Conservation (phyloP, 2,329 filamentous ascomycete genomes). For the Aspergillus sp. region DNA sequence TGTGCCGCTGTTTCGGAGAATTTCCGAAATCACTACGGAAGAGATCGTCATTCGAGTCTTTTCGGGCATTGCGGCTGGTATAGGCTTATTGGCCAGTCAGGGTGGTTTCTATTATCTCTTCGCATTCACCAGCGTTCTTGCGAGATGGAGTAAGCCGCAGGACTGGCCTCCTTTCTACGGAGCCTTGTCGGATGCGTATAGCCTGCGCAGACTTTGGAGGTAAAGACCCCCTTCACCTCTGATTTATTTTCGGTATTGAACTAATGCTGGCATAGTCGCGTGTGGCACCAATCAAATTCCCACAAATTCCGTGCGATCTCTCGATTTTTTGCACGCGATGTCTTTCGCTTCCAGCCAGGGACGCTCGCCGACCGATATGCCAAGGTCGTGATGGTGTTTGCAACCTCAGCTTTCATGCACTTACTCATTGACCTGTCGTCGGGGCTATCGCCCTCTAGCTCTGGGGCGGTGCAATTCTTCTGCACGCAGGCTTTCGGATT, state of each 20-base stretch:
- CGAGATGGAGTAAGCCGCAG: neutral
- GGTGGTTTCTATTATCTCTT: slow-evolving; percentile 1
- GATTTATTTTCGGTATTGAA: neutral
- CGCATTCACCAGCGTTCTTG: neutral
- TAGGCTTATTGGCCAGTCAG: slow-evolving; percentile 6
- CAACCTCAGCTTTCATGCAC: slow-evolving; percentile 10
- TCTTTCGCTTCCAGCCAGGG: neutral
- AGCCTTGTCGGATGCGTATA: slow-evolving; percentile 6
- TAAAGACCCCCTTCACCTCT: neutral
- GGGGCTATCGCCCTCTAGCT: slow-evolving; percentile 1
- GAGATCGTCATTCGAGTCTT: slow-evolving; percentile 3
- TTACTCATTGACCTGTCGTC: slow-evolving; percentile 8
- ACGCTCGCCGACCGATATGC: neutral
- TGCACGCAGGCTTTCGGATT: slow-evolving; percentile 6
- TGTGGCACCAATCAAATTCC: slow-evolving; percentile 13
- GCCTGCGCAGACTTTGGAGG: slow-evolving; percentile 10
- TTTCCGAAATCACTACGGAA: neutral
- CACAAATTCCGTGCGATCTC: slow-evolving; percentile 10
- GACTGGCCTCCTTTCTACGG: slow-evolving; percentile 13
- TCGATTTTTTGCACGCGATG: neutral
- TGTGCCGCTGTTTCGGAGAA: neutral
- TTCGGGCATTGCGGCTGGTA: neutral
- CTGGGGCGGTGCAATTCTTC: slow-evolving; percentile 7
- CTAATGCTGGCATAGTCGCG: neutral
- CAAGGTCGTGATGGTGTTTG: neutral